These are phyloP conservation scores for Alternaria longipes DNA, from an alignment of 2,329 filamentous ascomycete genomes.

Conservation along the genomic window DNA sequence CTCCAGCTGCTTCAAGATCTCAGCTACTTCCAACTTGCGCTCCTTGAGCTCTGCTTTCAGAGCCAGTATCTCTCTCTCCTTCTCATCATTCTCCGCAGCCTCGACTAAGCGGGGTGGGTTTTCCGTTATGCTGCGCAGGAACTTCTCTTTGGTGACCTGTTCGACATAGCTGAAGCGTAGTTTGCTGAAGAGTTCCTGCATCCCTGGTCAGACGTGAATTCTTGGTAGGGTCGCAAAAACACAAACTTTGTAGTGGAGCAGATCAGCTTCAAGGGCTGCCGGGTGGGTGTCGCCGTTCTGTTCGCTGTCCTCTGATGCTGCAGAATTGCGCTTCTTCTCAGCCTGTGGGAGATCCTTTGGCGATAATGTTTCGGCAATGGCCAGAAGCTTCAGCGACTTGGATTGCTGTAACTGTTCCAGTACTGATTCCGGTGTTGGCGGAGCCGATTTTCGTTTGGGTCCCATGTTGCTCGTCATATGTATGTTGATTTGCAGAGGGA, in stretches of 20 bases:
- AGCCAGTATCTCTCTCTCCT: constrained; percentile 67
- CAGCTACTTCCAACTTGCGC: constrained; percentile 80
- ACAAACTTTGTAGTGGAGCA: constrained; percentile 80
- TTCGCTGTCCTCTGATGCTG: constrained; percentile 75
- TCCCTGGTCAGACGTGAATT: constrained; percentile 11
- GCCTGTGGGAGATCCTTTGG: constrained; percentile 57
- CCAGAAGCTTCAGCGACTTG: constrained; percentile 74
- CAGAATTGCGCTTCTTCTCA: constrained; percentile 55
- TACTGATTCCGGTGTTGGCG: constrained; percentile 40
- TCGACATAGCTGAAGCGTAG: constrained; percentile 97
- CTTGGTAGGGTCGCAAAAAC: background rate
- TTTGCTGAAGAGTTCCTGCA: constrained; percentile 89
- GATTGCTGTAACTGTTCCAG: constrained; percentile 66
- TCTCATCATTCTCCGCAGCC: constrained; percentile 74
- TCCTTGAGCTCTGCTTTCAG: constrained; percentile 80
- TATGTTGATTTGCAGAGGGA: constrained; percentile 10
- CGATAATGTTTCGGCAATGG: constrained; percentile 77
- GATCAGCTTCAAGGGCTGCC: constrained; percentile 80
- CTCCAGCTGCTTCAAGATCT: constrained; percentile 78
- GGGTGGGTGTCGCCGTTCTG: constrained; percentile 71
- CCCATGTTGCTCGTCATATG: constrained; percentile 31
- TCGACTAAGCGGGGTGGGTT: constrained; percentile 88
- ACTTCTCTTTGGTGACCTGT: constrained; percentile 98
- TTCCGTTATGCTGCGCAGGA: constrained; percentile 89
- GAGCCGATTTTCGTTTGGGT: constrained; percentile 34